Conservation (phyloP, 2,329 filamentous ascomycete genomes). For the Chalara sp. region DNA sequence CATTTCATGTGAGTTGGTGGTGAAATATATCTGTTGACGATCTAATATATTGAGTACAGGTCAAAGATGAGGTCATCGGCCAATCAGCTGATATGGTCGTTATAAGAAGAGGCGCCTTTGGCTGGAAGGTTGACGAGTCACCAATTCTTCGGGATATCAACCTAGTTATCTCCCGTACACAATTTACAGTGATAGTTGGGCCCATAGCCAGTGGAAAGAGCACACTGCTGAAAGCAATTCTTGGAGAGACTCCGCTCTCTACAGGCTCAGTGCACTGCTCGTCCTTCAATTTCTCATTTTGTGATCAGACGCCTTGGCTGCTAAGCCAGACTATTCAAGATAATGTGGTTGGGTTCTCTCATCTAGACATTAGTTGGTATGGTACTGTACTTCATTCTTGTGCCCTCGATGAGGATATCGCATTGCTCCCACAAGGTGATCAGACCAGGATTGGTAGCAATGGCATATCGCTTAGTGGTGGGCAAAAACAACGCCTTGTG, state of each 20-base stretch:
- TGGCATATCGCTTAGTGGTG: conserved; percentile 91
- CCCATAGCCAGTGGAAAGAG: conserved; percentile 27
- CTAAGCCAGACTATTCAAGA: conserved; percentile 94
- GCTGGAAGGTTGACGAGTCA: not conserved
- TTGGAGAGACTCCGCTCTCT: conserved; percentile 15
- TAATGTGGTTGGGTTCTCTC: conserved; percentile 86
- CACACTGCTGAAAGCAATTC: conserved; percentile 20
- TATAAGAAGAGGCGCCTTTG: not conserved
- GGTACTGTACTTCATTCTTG: conserved; percentile 84
- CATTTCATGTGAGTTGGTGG: too few species aligned
- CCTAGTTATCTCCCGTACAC: not conserved
- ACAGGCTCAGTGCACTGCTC: conserved; percentile 9
- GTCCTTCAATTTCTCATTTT: conserved; percentile 36
- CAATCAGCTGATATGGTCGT: not conserved
- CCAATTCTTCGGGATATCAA: not conserved
- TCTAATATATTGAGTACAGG: too few species aligned
- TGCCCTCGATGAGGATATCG: conserved; percentile 81
- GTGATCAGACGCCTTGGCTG: conserved; percentile 93
- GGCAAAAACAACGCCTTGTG: conserved; percentile 89
- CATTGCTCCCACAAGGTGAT: conserved; percentile 88
- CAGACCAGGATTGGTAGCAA: conserved; percentile 94
- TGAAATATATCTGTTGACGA: too few species aligned
- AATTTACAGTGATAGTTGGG: conserved; percentile 16
- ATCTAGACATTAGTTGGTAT: conserved; percentile 76
- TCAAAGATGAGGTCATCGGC: too few species aligned